A percentile compares a stretch with the other conserved stretches of the same genome.
Evolutionary conservation across 176 grass and related monocot species (phyloP).

Genomic region (Typha latifolia): DNA sequence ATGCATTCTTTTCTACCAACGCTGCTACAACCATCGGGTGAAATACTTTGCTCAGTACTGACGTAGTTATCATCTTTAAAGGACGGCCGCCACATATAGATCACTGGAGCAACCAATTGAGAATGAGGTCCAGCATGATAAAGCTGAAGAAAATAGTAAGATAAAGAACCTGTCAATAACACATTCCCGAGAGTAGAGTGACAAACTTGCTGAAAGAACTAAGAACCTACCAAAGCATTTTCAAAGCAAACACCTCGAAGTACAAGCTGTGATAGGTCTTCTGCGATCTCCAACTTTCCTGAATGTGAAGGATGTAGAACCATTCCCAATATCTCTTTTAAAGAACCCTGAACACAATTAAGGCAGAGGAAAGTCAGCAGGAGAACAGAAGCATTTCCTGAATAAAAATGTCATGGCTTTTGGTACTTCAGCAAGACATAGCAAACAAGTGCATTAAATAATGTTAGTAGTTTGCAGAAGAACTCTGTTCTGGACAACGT

Average conservation of each 20-base stretch:
- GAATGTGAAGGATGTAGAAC: slow-evolving; percentile 34
- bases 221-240: slow-evolving; percentile 66
- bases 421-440: neutral
- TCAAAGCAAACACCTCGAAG: slow-evolving; percentile 53
- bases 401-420: neutral
- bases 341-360: slow-evolving; percentile 37
- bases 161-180: neutral
- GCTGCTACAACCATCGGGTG: slow-evolving; percentile 11
- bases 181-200: neutral
- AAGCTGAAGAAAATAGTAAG: slow-evolving; percentile 54
- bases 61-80: slow-evolving; percentile 16
- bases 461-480: slow-evolving; percentile 2
- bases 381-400: neutral
- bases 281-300: slow-evolving; percentile 13
- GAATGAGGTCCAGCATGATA: slow-evolving; percentile 25
- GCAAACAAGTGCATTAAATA: slow-evolving; percentile 2
- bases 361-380: neutral
- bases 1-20: slow-evolving; percentile 8
- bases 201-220: slow-evolving; percentile 2
- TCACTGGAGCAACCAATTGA: slow-evolving; percentile 55
- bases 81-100: slow-evolving; percentile 60
- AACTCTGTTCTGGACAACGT: neutral
- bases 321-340: slow-evolving; percentile 50
- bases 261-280: slow-evolving; percentile 28
- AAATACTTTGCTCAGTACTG: slow-evolving; percentile 12